phyloP scores from a whole-genome alignment of 352 stramenopile genomes.

The Phytopythium aichiense region DNA sequence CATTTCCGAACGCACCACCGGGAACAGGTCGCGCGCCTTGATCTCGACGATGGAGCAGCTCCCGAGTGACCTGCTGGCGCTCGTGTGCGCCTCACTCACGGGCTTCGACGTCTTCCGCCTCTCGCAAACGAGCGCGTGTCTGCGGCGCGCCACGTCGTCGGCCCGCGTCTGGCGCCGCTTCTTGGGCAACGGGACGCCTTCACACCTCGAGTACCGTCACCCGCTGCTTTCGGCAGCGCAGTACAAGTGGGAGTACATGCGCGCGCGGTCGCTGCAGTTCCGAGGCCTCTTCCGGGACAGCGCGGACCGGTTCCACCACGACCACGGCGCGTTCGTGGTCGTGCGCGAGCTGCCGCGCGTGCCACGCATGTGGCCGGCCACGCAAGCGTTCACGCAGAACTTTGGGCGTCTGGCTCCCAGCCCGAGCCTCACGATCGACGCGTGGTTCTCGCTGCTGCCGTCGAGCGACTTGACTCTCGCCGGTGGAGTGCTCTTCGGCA shows the following conservation, averaged over 20 bases:
- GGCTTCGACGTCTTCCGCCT: conserved; percentile 6
- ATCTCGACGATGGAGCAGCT: conserved; percentile 5
- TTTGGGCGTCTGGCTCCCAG: conserved; percentile 13
- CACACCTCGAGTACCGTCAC: not conserved
- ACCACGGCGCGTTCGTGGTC: conserved; percentile 7
- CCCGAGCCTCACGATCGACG: conserved; percentile 29
- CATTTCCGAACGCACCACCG: conserved; percentile 1
- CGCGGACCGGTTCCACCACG: not conserved
- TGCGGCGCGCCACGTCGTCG: not conserved
- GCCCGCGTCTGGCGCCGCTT: conserved; percentile 4
- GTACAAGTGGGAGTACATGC: conserved; percentile 3
- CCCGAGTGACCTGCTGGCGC: not conserved
- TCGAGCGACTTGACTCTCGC: conserved; percentile 6
- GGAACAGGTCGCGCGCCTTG: not conserved
- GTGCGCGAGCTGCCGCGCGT: not conserved
- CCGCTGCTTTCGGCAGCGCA: not conserved
- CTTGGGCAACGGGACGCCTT: not conserved
- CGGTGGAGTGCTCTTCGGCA: conserved; percentile 37
- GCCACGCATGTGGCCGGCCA: not conserved
- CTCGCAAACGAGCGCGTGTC: conserved; percentile 2
- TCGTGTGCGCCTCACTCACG: conserved; percentile 1
- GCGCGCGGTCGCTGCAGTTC: conserved; percentile 4
- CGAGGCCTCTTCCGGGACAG: not conserved
- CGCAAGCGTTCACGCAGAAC: conserved; percentile 13
- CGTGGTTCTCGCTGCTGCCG: conserved; percentile 32